phyloP scores from a whole-genome alignment of 441 rosid genomes.

The Erodium trifolium region DNA sequence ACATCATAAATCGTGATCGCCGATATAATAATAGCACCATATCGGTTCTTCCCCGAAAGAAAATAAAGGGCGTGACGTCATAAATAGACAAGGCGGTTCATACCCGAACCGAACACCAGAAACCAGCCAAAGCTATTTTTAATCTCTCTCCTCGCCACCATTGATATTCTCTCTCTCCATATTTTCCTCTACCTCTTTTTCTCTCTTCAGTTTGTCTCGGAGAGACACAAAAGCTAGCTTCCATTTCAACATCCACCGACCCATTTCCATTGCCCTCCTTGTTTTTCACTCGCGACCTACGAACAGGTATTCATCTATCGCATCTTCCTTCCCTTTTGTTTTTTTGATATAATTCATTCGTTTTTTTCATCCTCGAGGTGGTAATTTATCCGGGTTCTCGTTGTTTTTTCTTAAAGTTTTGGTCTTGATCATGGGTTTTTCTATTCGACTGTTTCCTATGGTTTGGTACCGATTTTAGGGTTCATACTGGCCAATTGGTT shows the following conservation, averaged over 20 bases:
- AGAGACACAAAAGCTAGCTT: slow-evolving; percentile 5
- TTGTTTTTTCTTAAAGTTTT: neutral
- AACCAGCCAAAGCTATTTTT: neutral
- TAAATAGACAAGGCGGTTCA: no score
- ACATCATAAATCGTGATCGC: no score
- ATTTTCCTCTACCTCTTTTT: neutral
- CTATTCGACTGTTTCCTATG: neutral
- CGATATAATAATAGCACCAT: no score
- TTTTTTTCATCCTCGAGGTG: neutral
- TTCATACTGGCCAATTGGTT: neutral
- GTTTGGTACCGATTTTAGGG: neutral
- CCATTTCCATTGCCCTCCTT: neutral
- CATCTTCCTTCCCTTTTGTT: neutral
- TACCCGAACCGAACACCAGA: no score
- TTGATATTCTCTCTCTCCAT: slow-evolving; percentile 2
- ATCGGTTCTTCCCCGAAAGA: no score
- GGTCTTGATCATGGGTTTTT: neutral
- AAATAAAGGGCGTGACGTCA: no score
- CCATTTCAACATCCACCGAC: neutral
- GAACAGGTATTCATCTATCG: neutral
- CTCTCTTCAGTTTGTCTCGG: slow-evolving; percentile 8
- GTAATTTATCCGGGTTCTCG: neutral
- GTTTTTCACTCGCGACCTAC: neutral
- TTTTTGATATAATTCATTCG: neutral
- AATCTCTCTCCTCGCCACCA: slow-evolving; percentile 1